A percentile compares a stretch with the other conserved stretches of the same genome.
Evolutionary conservation across 2,329 filamentous ascomycete genomes (phyloP).

Genomic region (Sclerotiophoma versabilis): DNA sequence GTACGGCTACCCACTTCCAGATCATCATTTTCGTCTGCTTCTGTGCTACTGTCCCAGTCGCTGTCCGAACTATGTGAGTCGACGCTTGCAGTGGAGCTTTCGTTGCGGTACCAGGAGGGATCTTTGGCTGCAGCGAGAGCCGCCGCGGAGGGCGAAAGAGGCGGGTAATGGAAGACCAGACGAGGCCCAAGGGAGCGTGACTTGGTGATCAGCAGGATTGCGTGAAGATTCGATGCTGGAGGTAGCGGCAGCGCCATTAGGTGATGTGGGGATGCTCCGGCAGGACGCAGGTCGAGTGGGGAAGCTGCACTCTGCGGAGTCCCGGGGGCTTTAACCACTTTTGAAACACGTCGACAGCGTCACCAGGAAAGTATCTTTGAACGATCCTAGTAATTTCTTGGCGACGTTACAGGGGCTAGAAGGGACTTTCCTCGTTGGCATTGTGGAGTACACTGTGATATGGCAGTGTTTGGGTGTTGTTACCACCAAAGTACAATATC

Average conservation of each 20-base stretch:
- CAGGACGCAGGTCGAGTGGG: constrained; percentile 5
- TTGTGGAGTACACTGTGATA: no score
- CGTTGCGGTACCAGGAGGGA: constrained; percentile 48
- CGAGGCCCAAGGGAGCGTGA: constrained; percentile 49
- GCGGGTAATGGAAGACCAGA: constrained; percentile 53
- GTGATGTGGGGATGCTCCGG: constrained; percentile 8
- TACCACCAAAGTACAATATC: no score
- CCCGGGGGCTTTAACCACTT: constrained; percentile 31
- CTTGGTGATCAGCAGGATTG: constrained; percentile 51
- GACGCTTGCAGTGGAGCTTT: constrained; percentile 45
- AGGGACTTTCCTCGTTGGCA: no score
- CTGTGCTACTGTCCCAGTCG: constrained; percentile 49
- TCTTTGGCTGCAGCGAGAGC: constrained; percentile 43
- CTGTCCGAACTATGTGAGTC: constrained; percentile 43
- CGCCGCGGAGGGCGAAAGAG: constrained; percentile 47
- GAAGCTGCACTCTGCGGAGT: constrained; percentile 15
- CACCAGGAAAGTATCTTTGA: no score
- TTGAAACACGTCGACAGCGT: neutral
- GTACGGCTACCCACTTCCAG: constrained; percentile 45
- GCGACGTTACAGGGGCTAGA: no score
- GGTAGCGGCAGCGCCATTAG: constrained; percentile 44
- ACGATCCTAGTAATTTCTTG: no score
- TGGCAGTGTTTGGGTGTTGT: no score
- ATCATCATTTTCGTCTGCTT: constrained; percentile 43
- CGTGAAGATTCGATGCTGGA: constrained; percentile 48